Evolutionary conservation across 306 rosid species (phyloP).

Genomic region (Crotalaria pallida): DNA sequence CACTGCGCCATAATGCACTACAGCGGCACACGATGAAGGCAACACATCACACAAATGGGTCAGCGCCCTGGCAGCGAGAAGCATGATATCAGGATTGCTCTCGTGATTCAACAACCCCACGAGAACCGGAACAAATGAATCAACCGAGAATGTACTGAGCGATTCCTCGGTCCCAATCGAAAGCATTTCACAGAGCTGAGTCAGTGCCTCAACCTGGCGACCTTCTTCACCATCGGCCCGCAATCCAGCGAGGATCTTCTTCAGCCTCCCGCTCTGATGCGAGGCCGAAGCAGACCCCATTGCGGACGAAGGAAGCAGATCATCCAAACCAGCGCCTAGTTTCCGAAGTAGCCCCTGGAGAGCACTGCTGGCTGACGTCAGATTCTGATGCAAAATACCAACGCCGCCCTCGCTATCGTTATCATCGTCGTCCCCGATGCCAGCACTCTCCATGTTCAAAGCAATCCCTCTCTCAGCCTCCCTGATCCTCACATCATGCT

Average conservation of each 20-base stretch:
- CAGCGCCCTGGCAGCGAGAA: conserved; percentile 93
- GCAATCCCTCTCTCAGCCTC: conserved; percentile 55
- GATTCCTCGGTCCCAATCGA: conserved; percentile 98
- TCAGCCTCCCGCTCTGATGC: conserved; percentile 88
- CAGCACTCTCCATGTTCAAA: conserved; percentile 55
- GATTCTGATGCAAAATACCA: conserved; percentile 70
- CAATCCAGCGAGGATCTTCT: conserved; percentile 80
- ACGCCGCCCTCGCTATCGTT: conserved; percentile 85
- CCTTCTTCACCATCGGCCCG: conserved; percentile 98
- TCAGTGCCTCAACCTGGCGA: conserved; percentile 87
- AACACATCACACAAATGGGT: conserved; percentile 94
- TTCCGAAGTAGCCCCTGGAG: conserved; percentile 91
- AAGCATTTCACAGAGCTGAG: conserved; percentile 94
- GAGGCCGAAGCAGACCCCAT: conserved; percentile 74
- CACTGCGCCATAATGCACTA: conserved; percentile 96
- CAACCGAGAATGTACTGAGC: conserved; percentile 84
- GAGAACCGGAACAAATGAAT: conserved; percentile 92
- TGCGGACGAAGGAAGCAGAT: conserved; percentile 74
- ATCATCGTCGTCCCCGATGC: conserved; percentile 65
- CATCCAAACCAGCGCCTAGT: conserved; percentile 96
- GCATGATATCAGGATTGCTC: conserved; percentile 98
- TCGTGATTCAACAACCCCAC: conserved; percentile 95
- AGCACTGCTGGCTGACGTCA: conserved; percentile 95
- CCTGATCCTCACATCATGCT: conserved; percentile 64
- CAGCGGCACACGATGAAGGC: conserved; percentile 96